Percentiles rank a stretch among this genome's conserved stretches.
Evolutionary conservation across 2,329 filamentous ascomycete genomes (phyloP).

Genomic region (Ascomycota sp.): DNA sequence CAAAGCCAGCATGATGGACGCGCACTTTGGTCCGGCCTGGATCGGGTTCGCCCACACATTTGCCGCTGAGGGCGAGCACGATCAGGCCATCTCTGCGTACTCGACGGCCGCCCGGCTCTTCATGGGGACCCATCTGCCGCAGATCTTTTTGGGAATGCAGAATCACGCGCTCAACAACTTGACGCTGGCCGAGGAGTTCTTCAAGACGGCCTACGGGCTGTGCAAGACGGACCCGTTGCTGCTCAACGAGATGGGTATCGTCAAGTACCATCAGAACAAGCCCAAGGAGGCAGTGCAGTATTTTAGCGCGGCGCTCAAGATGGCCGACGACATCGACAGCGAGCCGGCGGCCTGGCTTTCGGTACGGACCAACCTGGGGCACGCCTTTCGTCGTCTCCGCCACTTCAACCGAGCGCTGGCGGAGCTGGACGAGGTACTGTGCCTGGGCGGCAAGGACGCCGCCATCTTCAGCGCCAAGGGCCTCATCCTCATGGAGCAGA

Average conservation of each 20-base stretch:
- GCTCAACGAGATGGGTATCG: slow-evolving; percentile 86
- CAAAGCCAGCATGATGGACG: slow-evolving; percentile 93
- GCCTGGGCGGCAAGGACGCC: slow-evolving; percentile 61
- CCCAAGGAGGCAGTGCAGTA: slow-evolving; percentile 55
- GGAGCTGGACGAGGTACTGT: slow-evolving; percentile 73
- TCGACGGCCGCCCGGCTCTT: slow-evolving; percentile 87
- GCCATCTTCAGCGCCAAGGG: slow-evolving; percentile 68
- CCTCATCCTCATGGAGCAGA: slow-evolving; percentile 62
- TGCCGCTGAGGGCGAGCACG: slow-evolving; percentile 89
- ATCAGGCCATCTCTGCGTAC: slow-evolving; percentile 95
- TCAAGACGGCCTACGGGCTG: slow-evolving; percentile 68
- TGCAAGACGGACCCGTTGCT: slow-evolving; percentile 75
- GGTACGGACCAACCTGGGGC: slow-evolving; percentile 72
- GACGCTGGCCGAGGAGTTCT: slow-evolving; percentile 79
- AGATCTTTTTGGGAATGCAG: slow-evolving; percentile 95
- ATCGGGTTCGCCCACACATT: slow-evolving; percentile 98
- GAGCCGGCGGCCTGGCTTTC: slow-evolving; percentile 68
- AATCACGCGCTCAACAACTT: slow-evolving; percentile 93
- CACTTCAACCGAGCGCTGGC: slow-evolving; percentile 50
- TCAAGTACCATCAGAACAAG: slow-evolving; percentile 81
- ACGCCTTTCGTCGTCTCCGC: slow-evolving; percentile 58
- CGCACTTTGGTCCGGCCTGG: slow-evolving; percentile 93
- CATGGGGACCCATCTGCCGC: slow-evolving; percentile 88
- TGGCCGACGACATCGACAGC: slow-evolving; percentile 64
- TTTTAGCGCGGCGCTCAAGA: slow-evolving; percentile 56